A percentile compares a stretch with the other conserved stretches of the same genome.
Conservation (phyloP, 208 protist genomes). For the Trypanosoma conorhini region DNA sequence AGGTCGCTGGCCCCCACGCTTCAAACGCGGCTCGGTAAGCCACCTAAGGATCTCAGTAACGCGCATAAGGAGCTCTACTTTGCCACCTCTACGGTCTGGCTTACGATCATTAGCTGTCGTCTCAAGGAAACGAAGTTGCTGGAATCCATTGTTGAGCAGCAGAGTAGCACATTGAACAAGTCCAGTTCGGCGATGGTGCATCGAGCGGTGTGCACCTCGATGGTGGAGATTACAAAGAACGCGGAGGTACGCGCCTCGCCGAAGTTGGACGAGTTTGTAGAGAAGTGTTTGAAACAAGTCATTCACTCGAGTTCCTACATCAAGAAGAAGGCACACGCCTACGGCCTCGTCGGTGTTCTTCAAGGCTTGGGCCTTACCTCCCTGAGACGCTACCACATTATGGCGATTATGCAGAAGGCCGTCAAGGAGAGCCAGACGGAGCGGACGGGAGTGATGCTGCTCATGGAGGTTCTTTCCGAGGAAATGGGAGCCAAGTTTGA, state of each 20-base stretch:
- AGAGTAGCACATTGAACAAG: conserved; percentile 87
- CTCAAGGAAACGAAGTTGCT: conserved; percentile 80
- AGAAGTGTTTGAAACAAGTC: conserved; percentile 90
- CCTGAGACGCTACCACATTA: conserved; percentile 73
- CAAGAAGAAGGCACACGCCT: conserved; percentile 93
- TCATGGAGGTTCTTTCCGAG: conserved; percentile 85
- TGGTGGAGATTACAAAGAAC: conserved; percentile 87
- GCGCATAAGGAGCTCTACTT: conserved; percentile 87
- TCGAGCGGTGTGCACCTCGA: conserved; percentile 84
- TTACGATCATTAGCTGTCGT: conserved; percentile 88
- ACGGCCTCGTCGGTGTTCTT: conserved; percentile 84
- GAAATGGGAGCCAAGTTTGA: conserved; percentile 78
- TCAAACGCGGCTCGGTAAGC: conserved; percentile 73
- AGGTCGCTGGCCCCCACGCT: conserved; percentile 60
- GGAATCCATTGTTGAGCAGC: conserved; percentile 87
- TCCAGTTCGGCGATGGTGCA: conserved; percentile 90
- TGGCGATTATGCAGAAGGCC: conserved; percentile 60
- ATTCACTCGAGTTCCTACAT: conserved; percentile 87
- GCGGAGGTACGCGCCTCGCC: conserved; percentile 56
- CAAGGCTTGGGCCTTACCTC: conserved; percentile 77
- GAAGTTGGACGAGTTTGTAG: conserved; percentile 87
- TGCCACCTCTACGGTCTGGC: conserved; percentile 86
- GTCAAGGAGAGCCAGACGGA: conserved; percentile 75
- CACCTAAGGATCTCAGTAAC: conserved; percentile 77
- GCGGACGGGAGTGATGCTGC: conserved; percentile 81